Base-by-base conservation (phyloP, 306 rosid species). In the Hippophae rhamnoides region DNA sequence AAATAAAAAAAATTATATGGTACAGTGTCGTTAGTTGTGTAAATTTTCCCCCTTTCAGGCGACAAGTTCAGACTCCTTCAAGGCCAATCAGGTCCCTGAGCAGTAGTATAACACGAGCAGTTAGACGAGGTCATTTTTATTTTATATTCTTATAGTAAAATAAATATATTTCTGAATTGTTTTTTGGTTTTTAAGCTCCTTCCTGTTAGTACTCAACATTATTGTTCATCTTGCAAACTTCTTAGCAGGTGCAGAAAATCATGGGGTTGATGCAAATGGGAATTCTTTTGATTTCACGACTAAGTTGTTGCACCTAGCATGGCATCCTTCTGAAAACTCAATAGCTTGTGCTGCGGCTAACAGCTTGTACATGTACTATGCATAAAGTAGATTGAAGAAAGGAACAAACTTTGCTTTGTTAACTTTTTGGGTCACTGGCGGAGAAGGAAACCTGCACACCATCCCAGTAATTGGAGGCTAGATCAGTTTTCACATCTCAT, bases 311-410 rank as follows among this genome's bases (percentile, higher is more conserved):
- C 90, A 78, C 67, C 78, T 84, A 54, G 90, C 87, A 25, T 84
- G 90, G 90, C 90, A 84, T 62, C 90, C 87, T 23, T 65, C 84
- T 6, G 87, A 81, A 58, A 81, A 84, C 64, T 73, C 87, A 6
- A 69, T 84, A 12, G 90, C 90, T 47, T 84, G 90, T 61, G 90
- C 90, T 65, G 86, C 90, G 65, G 75, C 84, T 57, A 84, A 84
- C 68, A 84, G 87, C 81, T 77, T 84, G 58, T 81, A 78, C 72
- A 73, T 81, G 84, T 84, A 84, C 61, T 78, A 81, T 53, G 90
- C 90, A 14, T 84, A 74, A 65, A 69, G 50, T n/a, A 50, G 66
- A 77, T 56, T 53, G 38, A 31, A 31, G 38, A 31, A 18, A 31
- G 38, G 38, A 31, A 31, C 38, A 31, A 2, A 31, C 38, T 31